Evolutionary conservation across 176 grass and related monocot species (phyloP), one percentile per base, ranked within the genome.

Genomic region (Secale cereale): DNA sequence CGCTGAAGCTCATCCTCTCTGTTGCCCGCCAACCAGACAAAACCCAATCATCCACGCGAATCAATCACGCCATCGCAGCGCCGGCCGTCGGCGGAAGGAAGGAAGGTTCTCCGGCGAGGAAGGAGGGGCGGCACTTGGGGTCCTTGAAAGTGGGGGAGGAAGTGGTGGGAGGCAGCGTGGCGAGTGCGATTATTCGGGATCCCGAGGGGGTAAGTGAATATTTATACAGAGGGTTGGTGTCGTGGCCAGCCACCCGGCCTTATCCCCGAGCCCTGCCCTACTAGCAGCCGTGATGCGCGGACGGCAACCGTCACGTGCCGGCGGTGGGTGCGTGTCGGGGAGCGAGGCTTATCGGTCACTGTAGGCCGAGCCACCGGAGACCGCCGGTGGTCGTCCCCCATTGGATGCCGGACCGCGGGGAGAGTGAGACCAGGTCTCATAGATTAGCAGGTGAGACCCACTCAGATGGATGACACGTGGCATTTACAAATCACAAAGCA

Each of bases 1-100:
- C 91, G 15, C 85, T 80, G 68, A 96, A 96, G 78, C 91, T 96
- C 97, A 99, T 98, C 46, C 30, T 87, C 37, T 40, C 37, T 10
- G 37, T 9, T 43, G 40, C 29, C 72, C 70, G 35, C 36, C 33
- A 65, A 17, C 28, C 31, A 56, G 70, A 17, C 59, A 33, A 66
- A 87, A 27, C 75, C 41, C 29, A 45, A 68, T 17, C 65, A 54
- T 68, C 17, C 77, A 57, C 52, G 5, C 16, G 56, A 31, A n/a
- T 67, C 76, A 66, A 22, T 57, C 20, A 57, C 54, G 54, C 54
- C 54, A 57, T 57, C 54, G 7, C 19, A 22, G 54, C 5, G 80
- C 3, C 37, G 13, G 22, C 78, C 16, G 48, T 52, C 48, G 16
- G 16, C 48, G 48, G 16, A 43, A 40, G 37, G n/a, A 36, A 11